Conservation (phyloP, 176 grass and related monocot genomes). For the Luzula sylvatica region DNA sequence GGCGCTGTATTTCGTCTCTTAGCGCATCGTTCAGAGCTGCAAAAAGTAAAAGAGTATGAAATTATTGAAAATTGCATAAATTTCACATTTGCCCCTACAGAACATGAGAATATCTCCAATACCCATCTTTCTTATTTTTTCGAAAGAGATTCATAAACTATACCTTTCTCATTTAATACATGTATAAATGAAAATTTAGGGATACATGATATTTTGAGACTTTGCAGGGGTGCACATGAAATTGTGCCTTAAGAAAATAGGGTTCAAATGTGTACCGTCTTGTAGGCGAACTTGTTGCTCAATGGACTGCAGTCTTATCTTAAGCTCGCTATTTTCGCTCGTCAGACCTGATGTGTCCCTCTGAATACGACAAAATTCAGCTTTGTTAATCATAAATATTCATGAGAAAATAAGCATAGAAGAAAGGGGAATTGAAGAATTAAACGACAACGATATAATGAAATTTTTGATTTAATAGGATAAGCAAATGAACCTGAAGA, state of each 20-base stretch:
- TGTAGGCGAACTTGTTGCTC: conserved; percentile 87
- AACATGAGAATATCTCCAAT: no score
- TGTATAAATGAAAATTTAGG: no score
- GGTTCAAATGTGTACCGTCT: conserved; percentile 73
- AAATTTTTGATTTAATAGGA: conserved; percentile 7
- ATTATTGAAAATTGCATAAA: no score
- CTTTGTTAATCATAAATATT: conserved; percentile 20
- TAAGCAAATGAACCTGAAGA: conserved; percentile 59
- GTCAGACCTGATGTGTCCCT: conserved; percentile 78
- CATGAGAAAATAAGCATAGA: background rate
- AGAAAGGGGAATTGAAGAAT: background rate
- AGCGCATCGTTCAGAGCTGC: conserved; percentile 73
- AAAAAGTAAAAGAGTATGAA: background rate
- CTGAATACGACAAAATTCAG: no score
- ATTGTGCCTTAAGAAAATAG: no score
- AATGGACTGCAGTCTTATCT: conserved; percentile 72
- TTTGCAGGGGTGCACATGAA: no score
- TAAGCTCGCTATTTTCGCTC: conserved; percentile 86
- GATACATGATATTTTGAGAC: no score
- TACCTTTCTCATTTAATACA: no score
- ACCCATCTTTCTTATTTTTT: no score
- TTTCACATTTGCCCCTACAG: no score
- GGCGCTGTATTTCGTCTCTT: conserved; percentile 72
- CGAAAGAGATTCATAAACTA: no score
- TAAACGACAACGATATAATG: background rate